These are phyloP conservation scores for Gossypium schwendimanii DNA, from an alignment of 441 rosid species.

Conservation along the genomic window DNA sequence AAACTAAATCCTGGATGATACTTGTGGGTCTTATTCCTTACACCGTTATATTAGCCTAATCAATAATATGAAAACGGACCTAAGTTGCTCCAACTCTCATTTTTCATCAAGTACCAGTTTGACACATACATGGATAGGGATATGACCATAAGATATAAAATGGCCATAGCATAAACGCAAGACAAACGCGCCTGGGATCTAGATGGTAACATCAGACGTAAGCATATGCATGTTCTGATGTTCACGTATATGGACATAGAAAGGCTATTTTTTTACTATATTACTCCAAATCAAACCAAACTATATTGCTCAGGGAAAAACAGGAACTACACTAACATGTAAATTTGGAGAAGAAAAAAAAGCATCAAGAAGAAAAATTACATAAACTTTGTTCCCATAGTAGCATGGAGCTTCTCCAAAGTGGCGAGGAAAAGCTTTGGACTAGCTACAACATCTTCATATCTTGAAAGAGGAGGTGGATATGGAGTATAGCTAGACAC, in stretches of 20 bases:
- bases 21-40: background rate
- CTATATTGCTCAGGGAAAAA: background rate
- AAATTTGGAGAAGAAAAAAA: background rate
- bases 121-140: no score
- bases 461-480: slow-evolving; percentile 57
- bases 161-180: no score
- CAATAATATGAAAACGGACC: background rate
- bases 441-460: slow-evolving; percentile 55
- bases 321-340: background rate
- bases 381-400: slow-evolving; percentile 88
- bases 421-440: slow-evolving; percentile 59
- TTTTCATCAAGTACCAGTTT: no score
- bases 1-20: background rate
- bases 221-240: background rate
- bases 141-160: no score
- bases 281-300: background rate
- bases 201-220: background rate
- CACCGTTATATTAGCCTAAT: background rate
- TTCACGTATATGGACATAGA: background rate
- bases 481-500: slow-evolving; percentile 29
- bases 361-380: slow-evolving; percentile 16
- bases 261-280: background rate
- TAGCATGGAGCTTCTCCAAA: slow-evolving; percentile 72
- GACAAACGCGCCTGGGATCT: background rate
- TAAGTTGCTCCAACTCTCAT: background rate